A percentile compares a stretch with the other conserved stretches of the same genome.
phyloP scores from a whole-genome alignment of 352 stramenopile species.

The Phytophthora ramorum region DNA sequence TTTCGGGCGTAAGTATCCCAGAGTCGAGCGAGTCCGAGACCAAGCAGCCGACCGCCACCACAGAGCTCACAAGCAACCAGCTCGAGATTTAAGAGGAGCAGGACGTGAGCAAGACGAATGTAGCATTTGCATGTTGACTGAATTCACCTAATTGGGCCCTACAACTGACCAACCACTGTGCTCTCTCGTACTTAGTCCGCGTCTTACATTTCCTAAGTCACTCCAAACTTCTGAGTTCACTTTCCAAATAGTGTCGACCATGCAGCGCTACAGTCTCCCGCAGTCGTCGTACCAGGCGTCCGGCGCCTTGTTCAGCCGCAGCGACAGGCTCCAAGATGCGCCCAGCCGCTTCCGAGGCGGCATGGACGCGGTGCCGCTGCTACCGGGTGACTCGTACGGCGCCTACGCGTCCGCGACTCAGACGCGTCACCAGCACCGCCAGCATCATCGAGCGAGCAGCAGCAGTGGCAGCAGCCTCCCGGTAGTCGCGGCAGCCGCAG shows the following conservation, averaged over 20 bases:
- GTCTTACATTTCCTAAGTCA: slow-evolving; percentile 2
- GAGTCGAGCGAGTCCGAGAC: slow-evolving; percentile 36
- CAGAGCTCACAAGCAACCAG: slow-evolving; percentile 41
- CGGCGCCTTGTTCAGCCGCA: slow-evolving; percentile 27
- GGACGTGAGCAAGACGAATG: not conserved
- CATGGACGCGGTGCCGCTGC: slow-evolving; percentile 17
- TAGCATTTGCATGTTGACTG: slow-evolving; percentile 17
- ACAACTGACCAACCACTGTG: slow-evolving; percentile 17
- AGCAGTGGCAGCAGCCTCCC: slow-evolving; percentile 35
- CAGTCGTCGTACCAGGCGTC: slow-evolving; percentile 30
- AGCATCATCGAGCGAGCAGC: slow-evolving; percentile 36
- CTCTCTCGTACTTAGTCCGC: slow-evolving; percentile 19
- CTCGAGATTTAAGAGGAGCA: slow-evolving; percentile 47
- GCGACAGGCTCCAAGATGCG: slow-evolving; percentile 15
- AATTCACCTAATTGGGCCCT: slow-evolving; percentile 3
- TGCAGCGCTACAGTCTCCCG: slow-evolving; percentile 35
- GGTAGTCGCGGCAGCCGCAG: slow-evolving; percentile 17
- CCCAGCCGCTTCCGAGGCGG: slow-evolving; percentile 27
- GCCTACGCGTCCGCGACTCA: slow-evolving; percentile 29
- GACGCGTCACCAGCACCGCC: slow-evolving; percentile 34
- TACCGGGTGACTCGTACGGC: slow-evolving; percentile 22
- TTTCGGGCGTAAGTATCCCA: slow-evolving; percentile 28
- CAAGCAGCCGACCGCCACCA: slow-evolving; percentile 16
- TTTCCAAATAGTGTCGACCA: not conserved
- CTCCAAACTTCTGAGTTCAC: slow-evolving; percentile 24